A percentile compares a stretch with the other conserved stretches of the same genome.
Evolutionary conservation across 306 rosid genomes (phyloP).

Genomic region (Corylus americana): DNA sequence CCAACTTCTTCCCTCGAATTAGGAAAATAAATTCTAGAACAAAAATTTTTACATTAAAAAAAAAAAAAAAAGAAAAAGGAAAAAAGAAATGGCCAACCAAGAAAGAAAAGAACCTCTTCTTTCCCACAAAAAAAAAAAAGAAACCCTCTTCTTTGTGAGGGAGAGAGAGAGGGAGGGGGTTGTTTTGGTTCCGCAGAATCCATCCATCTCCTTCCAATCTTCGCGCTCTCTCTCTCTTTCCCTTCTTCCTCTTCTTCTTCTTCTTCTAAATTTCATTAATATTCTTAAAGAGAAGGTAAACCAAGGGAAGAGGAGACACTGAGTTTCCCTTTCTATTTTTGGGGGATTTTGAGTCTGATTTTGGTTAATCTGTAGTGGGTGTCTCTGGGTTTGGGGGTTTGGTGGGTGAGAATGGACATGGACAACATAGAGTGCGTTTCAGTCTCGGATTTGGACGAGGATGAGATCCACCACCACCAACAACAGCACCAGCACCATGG

Average conservation of each 20-base stretch:
- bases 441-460: conserved; percentile 55
- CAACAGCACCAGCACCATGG: conserved; percentile 14
- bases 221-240: background rate
- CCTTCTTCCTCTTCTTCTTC: background rate
- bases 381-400: conserved; percentile 10
- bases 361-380: conserved; percentile 1
- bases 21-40: no score
- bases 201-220: conserved; percentile 9
- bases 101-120: conserved; percentile 63
- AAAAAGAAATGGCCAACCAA: conserved; percentile 29
- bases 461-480: conserved; percentile 55
- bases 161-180: background rate
- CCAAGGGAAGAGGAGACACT: background rate
- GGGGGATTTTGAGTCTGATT: background rate
- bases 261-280: no score
- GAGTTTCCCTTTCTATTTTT: background rate
- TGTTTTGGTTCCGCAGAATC: conserved; percentile 48
- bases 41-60: background rate
- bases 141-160: conserved; percentile 40
- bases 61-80: background rate
- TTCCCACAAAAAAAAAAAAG: conserved; percentile 42
- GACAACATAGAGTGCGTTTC: conserved; percentile 62
- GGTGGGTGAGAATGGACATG: conserved; percentile 39
- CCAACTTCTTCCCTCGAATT: no score
- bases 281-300: background rate